Base-by-base conservation (phyloP, 2,329 filamentous ascomycete species). In the Diplocarpon rosae region DNA sequence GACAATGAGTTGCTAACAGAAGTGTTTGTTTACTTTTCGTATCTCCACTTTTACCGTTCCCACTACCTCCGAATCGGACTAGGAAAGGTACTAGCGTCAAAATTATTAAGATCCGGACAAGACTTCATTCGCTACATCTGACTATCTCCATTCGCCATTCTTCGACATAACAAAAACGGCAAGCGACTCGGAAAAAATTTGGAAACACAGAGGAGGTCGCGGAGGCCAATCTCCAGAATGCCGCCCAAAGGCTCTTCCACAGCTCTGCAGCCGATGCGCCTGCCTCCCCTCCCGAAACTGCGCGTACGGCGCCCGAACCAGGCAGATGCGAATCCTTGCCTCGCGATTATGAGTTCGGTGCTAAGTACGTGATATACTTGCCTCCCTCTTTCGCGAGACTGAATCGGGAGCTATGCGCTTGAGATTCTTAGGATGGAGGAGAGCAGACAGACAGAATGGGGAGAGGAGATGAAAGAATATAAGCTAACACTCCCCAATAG, bases 321-420 rank as follows among this genome's bases (percentile, higher is more conserved):
- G 55, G 66, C 73, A 52, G 71, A 78, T 56, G 64, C 66, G 50
- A 83, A 82, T 60, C 75, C 80, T 43, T 85, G 81, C 58, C 61
- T 81, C 39, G 71, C 72, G 13, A 67, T 80, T 36, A 84, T 85
- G 81, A 72, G 71, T 40, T 73, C 76, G 42, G 75, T 83, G 56
- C 63, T 83, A 57, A 78, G 79, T 83, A 73, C 41, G 70, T 62
- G 9, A 24, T 4, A 24, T 24, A 4, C 5, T 24, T 11, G 15
- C 29, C 11, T 30, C 20, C 28, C 10, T 36, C 13, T 30, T 17
- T 29, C 13, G 11, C 13, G 20, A 7, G 20, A 24, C 4, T 7
- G 20, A 4, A 24, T 24, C 20, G 20, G 20, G 20, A 4, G 20
- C 4, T 24, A 24, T 24, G 7, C 4, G 20, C 20, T 24, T 3